Base-by-base conservation (phyloP, 2,329 filamentous ascomycete genomes). In the Venturia effusa region DNA sequence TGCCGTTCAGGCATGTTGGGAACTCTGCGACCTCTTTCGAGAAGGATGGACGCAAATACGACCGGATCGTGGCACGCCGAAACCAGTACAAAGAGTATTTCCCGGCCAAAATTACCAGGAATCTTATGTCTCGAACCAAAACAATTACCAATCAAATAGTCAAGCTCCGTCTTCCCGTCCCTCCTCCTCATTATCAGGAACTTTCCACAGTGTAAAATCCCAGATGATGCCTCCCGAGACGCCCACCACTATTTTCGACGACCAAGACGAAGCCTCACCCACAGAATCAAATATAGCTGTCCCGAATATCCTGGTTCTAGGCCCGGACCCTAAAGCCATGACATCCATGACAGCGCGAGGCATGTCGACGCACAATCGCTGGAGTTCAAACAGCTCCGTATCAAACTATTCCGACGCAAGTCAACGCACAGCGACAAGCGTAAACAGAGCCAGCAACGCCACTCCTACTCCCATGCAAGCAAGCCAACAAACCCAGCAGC, bases 161-260 rank as follows among this genome's bases (percentile, higher is more conserved):
- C 40, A 61, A 40, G 22, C 57, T 2, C 30, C 39, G 0, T 64
- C 27, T 51, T 74, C 71, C 5, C 63, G 45, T 70, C 72, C 62
- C 66, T 32, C 39, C 8, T 63, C 67, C 37, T 69, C 74, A 17
- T 69, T 70, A 48, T 76, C 74, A 1, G 74, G 74, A 39, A 77
- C 77, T 15, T 78, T 78, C 62, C 77, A 79, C 68, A 76, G 76
- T 39, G 77, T 77, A 17, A 70, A 74, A 30, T 74, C 73, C 1
- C 63, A 81, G 79, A 63, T 74, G 67, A n/a, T 68, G 32, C 64
- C 51, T 75, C 92, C 92, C 0, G 93, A 97, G 76, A 97, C 92
- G 0, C 92, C 92, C 0, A 93, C 93, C 0, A 97, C 92, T 4
- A 92, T 97, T 68, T 97, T 97, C 69, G 93, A 97, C 73, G 92